Conservation (phyloP, 352 stramenopile species). For the Plasmopara muralis region DNA sequence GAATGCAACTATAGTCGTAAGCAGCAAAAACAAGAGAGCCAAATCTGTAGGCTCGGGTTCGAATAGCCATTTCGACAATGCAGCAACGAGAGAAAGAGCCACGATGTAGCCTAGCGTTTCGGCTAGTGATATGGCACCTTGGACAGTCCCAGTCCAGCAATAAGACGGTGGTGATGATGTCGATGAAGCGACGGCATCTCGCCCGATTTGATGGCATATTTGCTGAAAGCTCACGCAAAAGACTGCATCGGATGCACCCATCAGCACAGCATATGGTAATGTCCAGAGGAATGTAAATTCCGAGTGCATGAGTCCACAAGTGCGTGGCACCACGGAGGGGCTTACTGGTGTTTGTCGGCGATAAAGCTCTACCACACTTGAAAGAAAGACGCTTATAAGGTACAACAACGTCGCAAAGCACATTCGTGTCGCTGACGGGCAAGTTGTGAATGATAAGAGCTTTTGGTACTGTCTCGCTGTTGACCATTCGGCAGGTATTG, state of each 20-base stretch:
- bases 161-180: slow-evolving; percentile 4
- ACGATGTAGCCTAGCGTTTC: slow-evolving; percentile 48
- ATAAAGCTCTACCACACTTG: slow-evolving; percentile 74
- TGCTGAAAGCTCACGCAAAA: slow-evolving; percentile 62
- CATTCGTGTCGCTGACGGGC: slow-evolving; percentile 27
- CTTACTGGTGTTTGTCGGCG: slow-evolving; percentile 33
- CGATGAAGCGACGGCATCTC: slow-evolving; percentile 7
- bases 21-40: slow-evolving; percentile 53
- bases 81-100: slow-evolving; percentile 43
- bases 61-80: slow-evolving; percentile 60
- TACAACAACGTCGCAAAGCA: slow-evolving; percentile 49
- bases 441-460: slow-evolving; percentile 1
- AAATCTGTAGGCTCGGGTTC: slow-evolving; percentile 43
- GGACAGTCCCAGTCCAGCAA: slow-evolving; percentile 38
- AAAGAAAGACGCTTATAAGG: slow-evolving; percentile 59
- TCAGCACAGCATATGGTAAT: slow-evolving; percentile 42
- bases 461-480: background rate
- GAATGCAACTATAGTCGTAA: slow-evolving; percentile 49
- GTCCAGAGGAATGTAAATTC: slow-evolving; percentile 56
- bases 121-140: slow-evolving; percentile 41
- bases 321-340: slow-evolving; percentile 12
- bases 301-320: slow-evolving; percentile 21
- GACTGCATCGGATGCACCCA: slow-evolving; percentile 49
- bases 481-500: background rate
- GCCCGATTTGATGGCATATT: slow-evolving; percentile 36